phyloP scores from a whole-genome alignment of 352 stramenopile species.

The Plasmopara muralis region DNA sequence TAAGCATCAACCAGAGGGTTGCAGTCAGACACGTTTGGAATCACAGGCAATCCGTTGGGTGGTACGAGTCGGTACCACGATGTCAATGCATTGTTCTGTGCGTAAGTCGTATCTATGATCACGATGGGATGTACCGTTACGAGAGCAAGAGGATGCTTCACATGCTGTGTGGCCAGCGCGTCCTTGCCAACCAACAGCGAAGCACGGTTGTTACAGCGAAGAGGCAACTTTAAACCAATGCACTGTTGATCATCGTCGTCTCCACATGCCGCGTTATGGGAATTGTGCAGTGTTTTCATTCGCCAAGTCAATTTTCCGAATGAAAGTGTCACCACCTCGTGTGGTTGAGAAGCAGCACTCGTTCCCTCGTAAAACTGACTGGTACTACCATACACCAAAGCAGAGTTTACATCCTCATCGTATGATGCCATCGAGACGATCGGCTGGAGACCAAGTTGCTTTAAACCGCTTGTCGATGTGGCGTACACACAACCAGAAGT shows the following conservation, averaged over 20 bases:
- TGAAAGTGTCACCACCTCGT: constrained; percentile 32
- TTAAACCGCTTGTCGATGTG: constrained; percentile 15
- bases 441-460: constrained; percentile 16
- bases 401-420: constrained; percentile 10
- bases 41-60: constrained; percentile 21
- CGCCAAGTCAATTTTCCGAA: constrained; percentile 41
- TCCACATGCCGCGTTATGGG: constrained; percentile 20
- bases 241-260: constrained; percentile 21
- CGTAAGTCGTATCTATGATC: constrained; percentile 16
- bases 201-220: constrained; percentile 14
- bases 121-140: constrained; percentile 16
- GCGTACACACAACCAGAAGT: constrained; percentile 22
- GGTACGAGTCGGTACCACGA: constrained; percentile 29
- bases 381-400: constrained; percentile 23
- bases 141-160: constrained; percentile 8
- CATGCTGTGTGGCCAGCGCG: constrained; percentile 19
- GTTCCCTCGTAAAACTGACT: constrained; percentile 14
- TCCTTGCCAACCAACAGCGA: constrained; percentile 27
- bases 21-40: constrained; percentile 14
- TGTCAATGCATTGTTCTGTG: constrained; percentile 11
- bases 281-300: constrained; percentile 20
- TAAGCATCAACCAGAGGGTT: constrained; percentile 34
- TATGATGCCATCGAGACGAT: constrained; percentile 20
- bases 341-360: constrained; percentile 7
- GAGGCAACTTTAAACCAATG: constrained; percentile 28